These are phyloP conservation scores for Lactarius indigo DNA, from an alignment of 768 basidiomycete species.

Conservation along the genomic window DNA sequence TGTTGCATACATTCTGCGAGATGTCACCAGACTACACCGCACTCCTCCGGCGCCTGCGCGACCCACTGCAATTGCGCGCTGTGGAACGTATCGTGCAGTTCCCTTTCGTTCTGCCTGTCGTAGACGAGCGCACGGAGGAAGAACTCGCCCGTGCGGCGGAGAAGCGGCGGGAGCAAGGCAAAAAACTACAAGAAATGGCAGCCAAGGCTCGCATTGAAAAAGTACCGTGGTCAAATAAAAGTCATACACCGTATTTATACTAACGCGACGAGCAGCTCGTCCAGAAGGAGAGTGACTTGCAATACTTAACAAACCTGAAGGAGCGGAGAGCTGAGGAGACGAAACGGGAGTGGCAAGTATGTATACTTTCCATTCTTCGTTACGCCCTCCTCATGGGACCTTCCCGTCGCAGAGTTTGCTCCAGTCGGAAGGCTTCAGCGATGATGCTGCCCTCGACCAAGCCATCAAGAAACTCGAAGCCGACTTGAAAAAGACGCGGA, in stretches of 20 bases:
- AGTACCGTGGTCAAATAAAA: slow-evolving; percentile 38
- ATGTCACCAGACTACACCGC: slow-evolving; percentile 73
- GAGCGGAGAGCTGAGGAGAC: slow-evolving; percentile 56
- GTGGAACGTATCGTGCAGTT: slow-evolving; percentile 82
- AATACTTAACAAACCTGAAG: slow-evolving; percentile 58
- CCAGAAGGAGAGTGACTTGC: slow-evolving; percentile 74
- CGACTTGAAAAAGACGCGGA: slow-evolving; percentile 70
- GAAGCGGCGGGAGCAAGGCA: slow-evolving; percentile 80
- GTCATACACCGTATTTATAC: not conserved
- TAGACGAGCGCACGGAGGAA: slow-evolving; percentile 88
- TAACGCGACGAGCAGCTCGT: slow-evolving; percentile 44
- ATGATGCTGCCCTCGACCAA: slow-evolving; percentile 75
- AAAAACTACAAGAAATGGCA: slow-evolving; percentile 86
- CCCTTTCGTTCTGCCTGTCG: slow-evolving; percentile 60
- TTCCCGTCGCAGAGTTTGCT: slow-evolving; percentile 49
- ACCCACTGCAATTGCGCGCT: slow-evolving; percentile 60
- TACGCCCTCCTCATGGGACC: slow-evolving; percentile 6
- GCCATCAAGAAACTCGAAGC: slow-evolving; percentile 83
- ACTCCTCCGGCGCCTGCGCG: slow-evolving; percentile 61
- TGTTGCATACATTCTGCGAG: slow-evolving; percentile 83
- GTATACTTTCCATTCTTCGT: slow-evolving; percentile 25
- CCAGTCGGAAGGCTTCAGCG: slow-evolving; percentile 66
- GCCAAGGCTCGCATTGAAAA: slow-evolving; percentile 84
- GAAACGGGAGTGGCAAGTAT: slow-evolving; percentile 74
- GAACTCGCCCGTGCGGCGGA: slow-evolving; percentile 77